phyloP scores from a whole-genome alignment of 495 filamentous ascomycete species.

The Talaromyces nanjingensis region DNA sequence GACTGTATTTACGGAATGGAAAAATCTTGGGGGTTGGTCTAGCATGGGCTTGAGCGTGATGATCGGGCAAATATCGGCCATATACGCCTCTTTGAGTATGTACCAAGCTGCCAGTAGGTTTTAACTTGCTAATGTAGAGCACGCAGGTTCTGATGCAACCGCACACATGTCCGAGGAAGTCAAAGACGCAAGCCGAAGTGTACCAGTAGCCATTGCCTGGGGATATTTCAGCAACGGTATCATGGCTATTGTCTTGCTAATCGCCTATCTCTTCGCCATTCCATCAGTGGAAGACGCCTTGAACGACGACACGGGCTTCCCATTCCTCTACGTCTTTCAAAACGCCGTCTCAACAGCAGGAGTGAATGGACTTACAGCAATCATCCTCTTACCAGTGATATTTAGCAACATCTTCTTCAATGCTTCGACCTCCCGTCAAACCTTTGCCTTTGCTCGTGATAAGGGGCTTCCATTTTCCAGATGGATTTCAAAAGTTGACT shows the following conservation, averaged over 20 bases:
- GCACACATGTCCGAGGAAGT: conserved; percentile 44
- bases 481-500: conserved; percentile 30
- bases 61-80: conserved; percentile 40
- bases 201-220: conserved; percentile 41
- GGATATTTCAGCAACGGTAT: conserved; percentile 30
- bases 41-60: conserved; percentile 40
- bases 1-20: conserved; percentile 39
- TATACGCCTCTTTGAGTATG: conserved; percentile 27
- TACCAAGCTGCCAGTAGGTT: not conserved
- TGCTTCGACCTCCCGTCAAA: conserved; percentile 37
- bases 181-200: conserved; percentile 33
- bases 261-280: conserved; percentile 41
- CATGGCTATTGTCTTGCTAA: conserved; percentile 34
- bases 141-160: conserved; percentile 25
- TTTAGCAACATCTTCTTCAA: conserved; percentile 33
- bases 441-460: conserved; percentile 47
- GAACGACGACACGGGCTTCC: conserved; percentile 26
- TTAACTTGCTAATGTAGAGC: conserved; percentile 3
- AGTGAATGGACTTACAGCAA: conserved; percentile 27
- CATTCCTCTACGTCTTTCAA: conserved; percentile 29
- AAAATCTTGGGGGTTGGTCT: conserved; percentile 41
- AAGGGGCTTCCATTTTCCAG: conserved; percentile 37
- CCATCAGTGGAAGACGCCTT: conserved; percentile 30
- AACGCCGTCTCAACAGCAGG: conserved; percentile 23
- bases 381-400: conserved; percentile 33